Evolutionary conservation across 345 rosid species (phyloP).

Genomic region (Moringa oleifera): DNA sequence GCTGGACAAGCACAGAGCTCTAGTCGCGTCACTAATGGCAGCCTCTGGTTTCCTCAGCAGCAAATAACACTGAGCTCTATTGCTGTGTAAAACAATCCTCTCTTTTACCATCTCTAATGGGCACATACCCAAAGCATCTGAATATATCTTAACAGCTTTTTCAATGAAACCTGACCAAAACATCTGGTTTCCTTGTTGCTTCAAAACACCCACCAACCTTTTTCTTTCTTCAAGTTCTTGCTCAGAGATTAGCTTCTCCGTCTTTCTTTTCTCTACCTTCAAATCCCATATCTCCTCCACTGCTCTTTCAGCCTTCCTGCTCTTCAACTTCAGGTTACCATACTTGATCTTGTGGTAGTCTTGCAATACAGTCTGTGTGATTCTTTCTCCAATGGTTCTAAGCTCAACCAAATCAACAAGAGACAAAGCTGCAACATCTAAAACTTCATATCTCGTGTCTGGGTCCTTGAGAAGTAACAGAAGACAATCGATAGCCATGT

Average conservation of each 20-base stretch:
- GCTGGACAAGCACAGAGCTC: slow-evolving; percentile 58
- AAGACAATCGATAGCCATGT: slow-evolving; percentile 57
- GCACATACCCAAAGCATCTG: slow-evolving; percentile 53
- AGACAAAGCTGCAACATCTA: slow-evolving; percentile 37
- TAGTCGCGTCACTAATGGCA: slow-evolving; percentile 73
- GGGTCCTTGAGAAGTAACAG: slow-evolving; percentile 60
- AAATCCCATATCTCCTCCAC: slow-evolving; percentile 58
- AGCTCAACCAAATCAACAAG: slow-evolving; percentile 68
- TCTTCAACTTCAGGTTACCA: slow-evolving; percentile 39
- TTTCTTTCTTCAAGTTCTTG: slow-evolving; percentile 46
- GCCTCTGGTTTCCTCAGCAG: slow-evolving; percentile 42
- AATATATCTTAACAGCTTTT: slow-evolving; percentile 39
- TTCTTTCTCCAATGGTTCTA: slow-evolving; percentile 40
- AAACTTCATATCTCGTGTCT: slow-evolving; percentile 41
- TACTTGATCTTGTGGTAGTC: slow-evolving; percentile 64
- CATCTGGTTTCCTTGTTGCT: slow-evolving; percentile 54
- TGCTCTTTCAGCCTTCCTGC: slow-evolving; percentile 30
- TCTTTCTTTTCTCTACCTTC: slow-evolving; percentile 65
- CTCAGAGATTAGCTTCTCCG: slow-evolving; percentile 51
- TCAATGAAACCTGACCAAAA: slow-evolving; percentile 47
- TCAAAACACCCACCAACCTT: slow-evolving; percentile 35
- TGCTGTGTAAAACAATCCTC: slow-evolving; percentile 66
- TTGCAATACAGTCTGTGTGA: slow-evolving; percentile 43
- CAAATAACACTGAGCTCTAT: slow-evolving; percentile 75
- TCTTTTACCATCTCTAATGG: slow-evolving; percentile 46